A percentile compares a stretch with the other conserved stretches of the same genome.
These are phyloP conservation scores for Phyllosticta ampelicida DNA, from an alignment of 2,329 filamentous ascomycete species.

Conservation along the genomic window DNA sequence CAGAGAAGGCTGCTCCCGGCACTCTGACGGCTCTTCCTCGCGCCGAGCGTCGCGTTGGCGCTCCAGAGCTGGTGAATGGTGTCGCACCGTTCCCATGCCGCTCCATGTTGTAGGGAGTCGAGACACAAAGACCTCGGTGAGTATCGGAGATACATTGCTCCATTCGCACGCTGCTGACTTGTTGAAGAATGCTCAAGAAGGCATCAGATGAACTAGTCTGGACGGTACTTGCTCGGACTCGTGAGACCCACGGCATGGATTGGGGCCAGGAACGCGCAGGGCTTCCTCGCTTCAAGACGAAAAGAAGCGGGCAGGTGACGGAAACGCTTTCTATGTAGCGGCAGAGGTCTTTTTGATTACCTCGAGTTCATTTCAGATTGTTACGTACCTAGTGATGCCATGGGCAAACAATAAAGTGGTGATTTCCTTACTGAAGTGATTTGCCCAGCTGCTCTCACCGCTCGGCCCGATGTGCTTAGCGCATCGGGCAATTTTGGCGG, in stretches of 20 bases:
- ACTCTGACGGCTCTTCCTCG: slow-evolving; percentile 44
- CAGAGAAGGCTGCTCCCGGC: slow-evolving; percentile 42
- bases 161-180: neutral
- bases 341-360: slow-evolving; percentile 8
- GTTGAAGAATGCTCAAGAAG: neutral
- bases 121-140: slow-evolving; percentile 7
- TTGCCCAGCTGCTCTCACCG: neutral
- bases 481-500: neutral
- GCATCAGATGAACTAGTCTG: slow-evolving; percentile 11
- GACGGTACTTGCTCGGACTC: slow-evolving; percentile 6
- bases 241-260: slow-evolving; percentile 4
- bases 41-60: slow-evolving; percentile 26
- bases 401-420: neutral
- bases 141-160: neutral
- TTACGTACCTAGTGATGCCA: neutral
- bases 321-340: slow-evolving; percentile 4
- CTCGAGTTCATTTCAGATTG: slow-evolving; percentile 10
- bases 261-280: slow-evolving; percentile 6
- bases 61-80: slow-evolving; percentile 23
- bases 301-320: slow-evolving; percentile 7
- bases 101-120: slow-evolving; percentile 29
- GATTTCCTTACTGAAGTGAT: neutral
- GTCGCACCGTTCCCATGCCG: slow-evolving; percentile 20
- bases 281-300: slow-evolving; percentile 4
- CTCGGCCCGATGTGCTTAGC: neutral